Evolutionary conservation across 73 alveolate genomes (phyloP), one percentile per base, ranked within the genome.

Genomic region (Uronychia setigera): DNA sequence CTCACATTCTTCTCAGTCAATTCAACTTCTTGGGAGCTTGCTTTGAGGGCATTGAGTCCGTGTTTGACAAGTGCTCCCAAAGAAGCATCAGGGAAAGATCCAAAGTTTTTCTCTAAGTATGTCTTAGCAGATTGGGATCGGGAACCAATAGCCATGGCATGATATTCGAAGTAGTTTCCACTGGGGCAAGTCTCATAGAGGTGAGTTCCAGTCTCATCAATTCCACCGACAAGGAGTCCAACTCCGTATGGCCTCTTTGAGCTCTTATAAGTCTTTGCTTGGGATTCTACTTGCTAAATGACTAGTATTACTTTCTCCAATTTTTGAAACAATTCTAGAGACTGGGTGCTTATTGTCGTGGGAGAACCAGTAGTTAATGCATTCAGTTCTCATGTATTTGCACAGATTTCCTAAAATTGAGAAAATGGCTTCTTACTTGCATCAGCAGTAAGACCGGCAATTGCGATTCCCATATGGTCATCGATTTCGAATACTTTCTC

Each of bases 161-260:
- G 59, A 86, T 91, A 96, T 89, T 98, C 99, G 89, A 94, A 98
- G 96, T 90, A 98, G 91, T 96, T 95, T 5, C 99, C 99, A 67
- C 96, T 81, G 77, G 99, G 99, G 84, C 97, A 95, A 19, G 99
- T 97, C 94, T 97, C 98, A 84, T 84, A 98, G 76, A 98, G 93
- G 86, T 97, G 98, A 31, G 99, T 97, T 25, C 99, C 99, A 60
- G 97, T 92, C 86, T 91, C 97, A 89, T 97, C 99, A 86, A 83
- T 77, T 9, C 98, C 98, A 31, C 95, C 98, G 33, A 95, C 95
- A 59, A 97, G 93, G 81, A 96, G 81, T 11, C 99, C 99, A 79
- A 96, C 99, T n/a, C 99, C 99, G 80, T 95, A 98, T 31, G 99
- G 99, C 87, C 99, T 95, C 94, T 98, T 97, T 35, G 97, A 95